Evolutionary conservation across 2,329 filamentous ascomycete species (phyloP).

Genomic region (Arthrobotrys musiformis): DNA sequence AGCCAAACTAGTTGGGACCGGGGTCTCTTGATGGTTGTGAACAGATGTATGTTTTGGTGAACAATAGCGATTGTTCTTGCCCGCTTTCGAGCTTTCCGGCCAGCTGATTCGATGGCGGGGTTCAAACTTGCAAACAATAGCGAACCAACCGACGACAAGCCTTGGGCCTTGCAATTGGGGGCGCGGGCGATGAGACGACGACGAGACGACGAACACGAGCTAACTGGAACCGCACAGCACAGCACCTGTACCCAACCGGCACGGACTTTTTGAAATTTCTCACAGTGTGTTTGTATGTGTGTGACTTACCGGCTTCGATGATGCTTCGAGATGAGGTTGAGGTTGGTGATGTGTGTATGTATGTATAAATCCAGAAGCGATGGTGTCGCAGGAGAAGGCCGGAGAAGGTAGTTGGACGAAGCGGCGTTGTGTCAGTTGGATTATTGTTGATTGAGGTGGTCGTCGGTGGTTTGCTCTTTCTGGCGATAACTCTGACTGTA

Average conservation of each 20-base stretch:
- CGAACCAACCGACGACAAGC: conserved; percentile 21
- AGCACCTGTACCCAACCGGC: neutral
- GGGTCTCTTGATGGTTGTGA: too few species aligned
- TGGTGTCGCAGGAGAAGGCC: conserved; percentile 26
- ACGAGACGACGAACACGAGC: too few species aligned
- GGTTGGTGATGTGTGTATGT: neutral
- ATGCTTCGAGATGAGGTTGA: neutral
- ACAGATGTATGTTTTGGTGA: neutral
- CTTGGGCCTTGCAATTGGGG: too few species aligned
- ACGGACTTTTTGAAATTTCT: neutral
- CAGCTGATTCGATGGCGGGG: conserved; percentile 29
- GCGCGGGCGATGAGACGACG: too few species aligned
- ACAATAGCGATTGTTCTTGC: conserved; percentile 42
- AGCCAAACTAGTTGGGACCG: neutral
- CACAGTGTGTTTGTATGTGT: too few species aligned
- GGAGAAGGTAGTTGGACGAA: conserved; percentile 18
- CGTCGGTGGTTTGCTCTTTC: neutral
- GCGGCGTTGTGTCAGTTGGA: conserved; percentile 4
- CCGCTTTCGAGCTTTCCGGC: neutral
- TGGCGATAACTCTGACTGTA: too few species aligned
- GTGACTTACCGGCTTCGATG: neutral
- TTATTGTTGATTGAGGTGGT: neutral
- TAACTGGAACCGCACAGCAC: neutral
- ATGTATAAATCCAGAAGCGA: neutral
- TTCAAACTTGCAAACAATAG: conserved; percentile 35